Evolutionary conservation across 257 asterid species (phyloP), one percentile per base, ranked within the genome.

Genomic region (Solanum microdontum): DNA sequence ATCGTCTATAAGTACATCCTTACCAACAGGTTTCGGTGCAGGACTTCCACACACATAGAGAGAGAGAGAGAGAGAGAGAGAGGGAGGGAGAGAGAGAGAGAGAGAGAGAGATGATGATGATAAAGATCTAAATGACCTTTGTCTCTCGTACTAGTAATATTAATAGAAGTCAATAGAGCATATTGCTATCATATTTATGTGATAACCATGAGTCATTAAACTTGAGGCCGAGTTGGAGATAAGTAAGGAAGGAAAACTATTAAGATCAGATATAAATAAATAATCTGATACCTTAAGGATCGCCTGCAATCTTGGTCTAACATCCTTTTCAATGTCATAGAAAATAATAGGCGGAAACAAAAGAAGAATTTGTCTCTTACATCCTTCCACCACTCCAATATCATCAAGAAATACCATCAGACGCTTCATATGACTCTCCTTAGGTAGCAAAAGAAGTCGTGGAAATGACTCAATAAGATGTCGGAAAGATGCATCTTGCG

Each of bases 381-480:
- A 62, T 83, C 88, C 94, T 84, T 91, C 88, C n/a, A 96, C 95
- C 84, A 97, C 94, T 77, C 98, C 98, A 84, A 90, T 89, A 45
- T 90, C 94, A 90, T 88, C 93, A 90, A 95, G 93, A 89, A 93
- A 92, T 88, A 91, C 88, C 83, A 95, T 90, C 74, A 95, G 83
- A 45, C 92, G 93, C 91, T 92, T 90, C 90, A 94, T 86, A 26
- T 90, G 92, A 89, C 95, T 90, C 86, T 95, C 92, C 85, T 92
- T 87, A 72, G 95, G 96, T 43, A 93, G 88, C 88, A 75, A 73
- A 12, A 97, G 93, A 90, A 97, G 94, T 88, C 93, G 94, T 48
- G 99, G 99, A 89, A 95, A 97, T 72, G 99, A 93, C 92, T 95
- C 99, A 40, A 97, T 89, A 66, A 95, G 98, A 89, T 89, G 89